phyloP scores from a whole-genome alignment of 140 eudicot genomes.

The Stevia rebaudiana region DNA sequence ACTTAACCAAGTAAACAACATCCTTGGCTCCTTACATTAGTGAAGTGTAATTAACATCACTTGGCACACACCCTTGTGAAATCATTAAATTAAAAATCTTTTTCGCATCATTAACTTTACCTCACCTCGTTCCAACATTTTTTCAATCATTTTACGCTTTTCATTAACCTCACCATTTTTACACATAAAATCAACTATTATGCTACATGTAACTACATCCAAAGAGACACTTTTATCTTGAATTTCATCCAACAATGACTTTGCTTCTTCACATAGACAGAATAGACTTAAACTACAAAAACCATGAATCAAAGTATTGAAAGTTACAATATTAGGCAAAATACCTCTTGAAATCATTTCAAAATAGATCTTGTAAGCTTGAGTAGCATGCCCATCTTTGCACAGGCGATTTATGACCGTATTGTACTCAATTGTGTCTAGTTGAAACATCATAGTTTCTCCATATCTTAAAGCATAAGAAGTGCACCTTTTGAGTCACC shows the following conservation, averaged over 20 bases:
- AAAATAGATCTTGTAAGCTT: background rate
- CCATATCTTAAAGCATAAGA: background rate
- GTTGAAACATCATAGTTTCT: background rate
- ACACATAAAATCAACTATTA: constrained; percentile 20
- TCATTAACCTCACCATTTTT: constrained; percentile 28
- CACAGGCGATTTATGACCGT: constrained; percentile 26
- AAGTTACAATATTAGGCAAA: constrained; percentile 23
- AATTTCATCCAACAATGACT: constrained; percentile 19
- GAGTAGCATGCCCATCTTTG: constrained; percentile 20
- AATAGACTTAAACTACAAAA: constrained; percentile 7
- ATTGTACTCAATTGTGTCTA: constrained; percentile 19
- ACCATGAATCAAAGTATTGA: constrained; percentile 24
- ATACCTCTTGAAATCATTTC: constrained; percentile 28
- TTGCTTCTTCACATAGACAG: constrained; percentile 10
- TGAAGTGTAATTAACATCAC: constrained; percentile 18
- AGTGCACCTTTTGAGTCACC: constrained; percentile 15
- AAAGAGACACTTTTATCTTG: background rate
- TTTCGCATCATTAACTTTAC: constrained; percentile 17
- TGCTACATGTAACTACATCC: constrained; percentile 25
- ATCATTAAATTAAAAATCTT: constrained; percentile 19
- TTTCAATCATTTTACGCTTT: constrained; percentile 17
- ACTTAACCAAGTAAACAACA: constrained; percentile 25
- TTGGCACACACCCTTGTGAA: constrained; percentile 33
- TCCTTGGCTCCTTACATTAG: constrained; percentile 28
- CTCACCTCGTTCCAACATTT: constrained; percentile 18